Evolutionary conservation across 345 rosid species (phyloP), one percentile per base, ranked within the genome.

Genomic region (Populus davidiana): DNA sequence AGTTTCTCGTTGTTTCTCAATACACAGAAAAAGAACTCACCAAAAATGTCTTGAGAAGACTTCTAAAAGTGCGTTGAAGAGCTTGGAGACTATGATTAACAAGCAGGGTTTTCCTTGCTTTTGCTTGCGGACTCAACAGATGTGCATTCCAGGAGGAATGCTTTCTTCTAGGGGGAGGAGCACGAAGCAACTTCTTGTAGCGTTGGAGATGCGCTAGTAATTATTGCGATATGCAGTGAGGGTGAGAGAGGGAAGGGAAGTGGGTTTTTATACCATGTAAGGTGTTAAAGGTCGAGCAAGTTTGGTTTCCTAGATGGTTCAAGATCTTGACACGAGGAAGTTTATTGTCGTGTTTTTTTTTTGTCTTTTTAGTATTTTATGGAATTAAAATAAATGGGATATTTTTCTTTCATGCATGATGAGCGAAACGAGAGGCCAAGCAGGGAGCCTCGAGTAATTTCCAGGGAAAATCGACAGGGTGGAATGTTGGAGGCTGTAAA

Each of bases 131-230:
- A 62, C 85, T 81, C 77, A 80, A 77, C 38, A 81, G 86, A 89
- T 79, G 83, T 62, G 85, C 84, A 84, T 31, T 78, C 86, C 69
- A 35, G 0, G 54, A 41, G 69, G 75, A 82, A 78, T 73, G 86
- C 87, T 56, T 62, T 61, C 83, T 81, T 49, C 82, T 9, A 0
- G 56, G 70, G 62, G 63, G 8, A 35, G 9, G 23, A 23, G 43
- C 29, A 36, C 47, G 0, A 31, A 2, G 31, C 47, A n/a, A 43
- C 10, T 7, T 43, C 29, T 41, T 1, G 39, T 38, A 11, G 8
- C 0, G 13, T 65, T 6, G 64, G 43, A 52, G 33, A 14, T n/a
- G 8, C 1, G 2, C 0, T 5, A 17, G 1, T 12, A 16, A n/a
- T 7, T 49, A 20, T 18, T 31, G 25, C 12, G 17, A n/a, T 1